These are phyloP conservation scores for Xerocomus spinulosus DNA, from an alignment of 768 basidiomycete species.

Conservation along the genomic window DNA sequence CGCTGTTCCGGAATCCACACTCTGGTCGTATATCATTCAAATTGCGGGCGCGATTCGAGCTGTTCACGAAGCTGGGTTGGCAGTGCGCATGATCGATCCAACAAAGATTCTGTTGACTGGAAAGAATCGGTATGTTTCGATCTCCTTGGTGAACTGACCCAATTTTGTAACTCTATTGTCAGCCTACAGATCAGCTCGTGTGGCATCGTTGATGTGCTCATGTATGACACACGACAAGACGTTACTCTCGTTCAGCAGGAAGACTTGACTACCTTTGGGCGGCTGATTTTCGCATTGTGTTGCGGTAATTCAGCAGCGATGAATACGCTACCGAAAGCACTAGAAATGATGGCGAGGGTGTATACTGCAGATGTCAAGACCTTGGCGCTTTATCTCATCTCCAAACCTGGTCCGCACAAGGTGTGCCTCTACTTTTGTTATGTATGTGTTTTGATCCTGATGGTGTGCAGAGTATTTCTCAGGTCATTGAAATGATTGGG, in stretches of 20 bases:
- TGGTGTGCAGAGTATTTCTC: slow-evolving; percentile 58
- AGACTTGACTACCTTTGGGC: slow-evolving; percentile 82
- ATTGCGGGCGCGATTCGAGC: slow-evolving; percentile 82
- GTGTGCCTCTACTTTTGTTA: slow-evolving; percentile 29
- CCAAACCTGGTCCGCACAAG: slow-evolving; percentile 66
- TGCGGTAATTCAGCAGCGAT: slow-evolving; percentile 61
- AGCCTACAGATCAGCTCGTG: slow-evolving; percentile 86
- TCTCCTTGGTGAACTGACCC: background rate
- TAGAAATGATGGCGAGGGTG: slow-evolving; percentile 66
- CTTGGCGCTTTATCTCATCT: slow-evolving; percentile 69
- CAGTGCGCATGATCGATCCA: slow-evolving; percentile 77
- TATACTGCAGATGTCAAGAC: slow-evolving; percentile 85
- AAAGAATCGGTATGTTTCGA: slow-evolving; percentile 64
- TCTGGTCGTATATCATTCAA: slow-evolving; percentile 94
- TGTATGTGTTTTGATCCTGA: background rate
- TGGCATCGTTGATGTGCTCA: slow-evolving; percentile 81
- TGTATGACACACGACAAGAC: slow-evolving; percentile 66
- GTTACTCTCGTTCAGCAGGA: slow-evolving; percentile 70
- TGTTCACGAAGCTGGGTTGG: slow-evolving; percentile 76
- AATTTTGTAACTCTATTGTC: slow-evolving; percentile 1
- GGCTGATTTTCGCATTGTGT: slow-evolving; percentile 74
- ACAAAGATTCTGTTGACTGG: slow-evolving; percentile 87
- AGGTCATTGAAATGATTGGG: slow-evolving; percentile 77
- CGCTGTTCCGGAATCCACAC: slow-evolving; percentile 64
- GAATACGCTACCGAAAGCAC: slow-evolving; percentile 58